Percentiles rank a stretch among this genome's conserved stretches.
These are phyloP conservation scores for Globisporangium okanoganense DNA, from an alignment of 352 stramenopile species.

Conservation along the genomic window DNA sequence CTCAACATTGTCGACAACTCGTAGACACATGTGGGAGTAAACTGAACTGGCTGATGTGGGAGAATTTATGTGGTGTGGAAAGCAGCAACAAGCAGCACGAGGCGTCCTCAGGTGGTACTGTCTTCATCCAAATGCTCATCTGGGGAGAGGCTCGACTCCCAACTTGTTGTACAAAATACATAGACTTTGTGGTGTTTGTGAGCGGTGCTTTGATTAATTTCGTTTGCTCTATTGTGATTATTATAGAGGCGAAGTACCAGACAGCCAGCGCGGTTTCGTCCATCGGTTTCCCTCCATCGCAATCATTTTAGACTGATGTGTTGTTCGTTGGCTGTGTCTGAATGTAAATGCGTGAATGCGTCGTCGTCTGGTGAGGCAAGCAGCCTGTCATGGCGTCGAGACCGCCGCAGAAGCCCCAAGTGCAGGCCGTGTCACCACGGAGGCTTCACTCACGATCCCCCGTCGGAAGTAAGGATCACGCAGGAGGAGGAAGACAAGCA, in stretches of 20 bases:
- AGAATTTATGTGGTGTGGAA: neutral
- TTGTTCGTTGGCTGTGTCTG: too few relatives aligned
- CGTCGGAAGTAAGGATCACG: neutral
- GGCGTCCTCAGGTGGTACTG: neutral
- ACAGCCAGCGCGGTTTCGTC: neutral
- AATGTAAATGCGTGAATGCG: neutral
- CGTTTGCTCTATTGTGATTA: neutral
- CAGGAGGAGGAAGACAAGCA: neutral
- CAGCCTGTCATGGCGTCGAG: slow-evolving; percentile 7
- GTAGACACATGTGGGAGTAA: slow-evolving; percentile 23
- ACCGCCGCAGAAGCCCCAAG: slow-evolving; percentile 1
- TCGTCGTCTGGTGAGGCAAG: neutral
- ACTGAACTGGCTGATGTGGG: neutral
- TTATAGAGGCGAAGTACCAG: neutral
- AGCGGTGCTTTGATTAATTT: neutral
- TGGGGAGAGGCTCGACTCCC: neutral
- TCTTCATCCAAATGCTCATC: slow-evolving; percentile 1
- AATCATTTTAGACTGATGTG: neutral
- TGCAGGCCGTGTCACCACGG: slow-evolving; percentile 1
- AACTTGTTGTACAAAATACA: slow-evolving; percentile 7
- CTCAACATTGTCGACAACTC: slow-evolving; percentile 84
- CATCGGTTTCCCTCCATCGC: neutral
- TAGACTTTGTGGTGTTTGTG: slow-evolving; percentile 7
- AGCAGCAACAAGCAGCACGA: neutral
- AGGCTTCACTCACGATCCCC: neutral